These are phyloP conservation scores for Penicillium dipodomyicola DNA, from an alignment of 495 filamentous ascomycete species.

Conservation along the genomic window DNA sequence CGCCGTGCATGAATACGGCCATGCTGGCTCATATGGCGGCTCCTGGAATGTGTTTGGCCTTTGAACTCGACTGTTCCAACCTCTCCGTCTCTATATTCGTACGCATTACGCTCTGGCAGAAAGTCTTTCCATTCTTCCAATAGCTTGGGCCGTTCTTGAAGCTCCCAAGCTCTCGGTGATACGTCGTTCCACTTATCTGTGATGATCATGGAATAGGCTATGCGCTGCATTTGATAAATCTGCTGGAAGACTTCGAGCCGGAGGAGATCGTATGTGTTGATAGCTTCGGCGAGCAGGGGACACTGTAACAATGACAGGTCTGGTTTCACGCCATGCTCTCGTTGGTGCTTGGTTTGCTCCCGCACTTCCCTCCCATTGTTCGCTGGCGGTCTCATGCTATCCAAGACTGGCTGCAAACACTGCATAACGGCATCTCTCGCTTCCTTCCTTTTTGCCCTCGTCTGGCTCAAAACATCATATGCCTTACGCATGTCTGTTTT, in stretches of 20 bases:
- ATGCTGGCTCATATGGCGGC: conserved; percentile 4
- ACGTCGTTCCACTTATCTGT: conserved; percentile 23
- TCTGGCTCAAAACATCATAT: conserved; percentile 34
- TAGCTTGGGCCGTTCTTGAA: conserved; percentile 39
- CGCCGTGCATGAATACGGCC: conserved; percentile 10
- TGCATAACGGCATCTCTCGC: conserved; percentile 29
- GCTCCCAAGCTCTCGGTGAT: conserved; percentile 27
- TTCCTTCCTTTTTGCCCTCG: conserved; percentile 24
- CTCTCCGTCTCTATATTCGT: conserved; percentile 15
- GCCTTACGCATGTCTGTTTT: conserved; percentile 26
- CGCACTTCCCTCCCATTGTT: neutral
- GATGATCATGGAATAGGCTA: conserved; percentile 6
- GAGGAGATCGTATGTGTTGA: conserved; percentile 39
- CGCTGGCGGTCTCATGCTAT: conserved; percentile 1
- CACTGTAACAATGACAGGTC: conserved; percentile 23
- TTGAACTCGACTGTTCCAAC: conserved; percentile 13
- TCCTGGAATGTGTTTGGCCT: conserved; percentile 7
- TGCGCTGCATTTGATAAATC: conserved; percentile 18
- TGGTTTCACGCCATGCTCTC: neutral
- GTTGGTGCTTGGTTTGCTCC: neutral
- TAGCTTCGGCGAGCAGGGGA: conserved; percentile 34
- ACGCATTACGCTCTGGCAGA: conserved; percentile 33
- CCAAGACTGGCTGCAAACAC: conserved; percentile 23
- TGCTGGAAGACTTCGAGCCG: conserved; percentile 37
- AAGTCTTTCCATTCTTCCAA: conserved; percentile 52